Evolutionary conservation across 2,329 filamentous ascomycete genomes (phyloP).

Genomic region (Cladobotryum protrusum): DNA sequence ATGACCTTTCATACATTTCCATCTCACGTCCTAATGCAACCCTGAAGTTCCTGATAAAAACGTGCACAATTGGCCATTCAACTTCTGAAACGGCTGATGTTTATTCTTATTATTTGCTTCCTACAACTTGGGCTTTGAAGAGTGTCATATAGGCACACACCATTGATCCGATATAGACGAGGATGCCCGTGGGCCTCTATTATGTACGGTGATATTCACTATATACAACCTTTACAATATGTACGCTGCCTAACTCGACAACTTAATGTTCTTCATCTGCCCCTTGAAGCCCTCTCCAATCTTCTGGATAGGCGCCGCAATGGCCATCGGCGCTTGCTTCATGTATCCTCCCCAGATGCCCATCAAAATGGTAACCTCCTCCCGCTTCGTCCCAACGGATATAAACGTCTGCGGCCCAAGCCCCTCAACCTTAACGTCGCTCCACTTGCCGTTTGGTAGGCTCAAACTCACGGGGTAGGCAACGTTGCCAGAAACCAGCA

Average conservation of each 20-base stretch:
- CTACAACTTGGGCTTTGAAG: no score
- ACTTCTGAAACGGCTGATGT: no score
- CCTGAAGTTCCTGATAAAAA: no score
- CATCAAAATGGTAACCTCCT: slow-evolving; percentile 12
- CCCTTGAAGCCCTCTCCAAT: slow-evolving; percentile 9
- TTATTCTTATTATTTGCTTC: no score
- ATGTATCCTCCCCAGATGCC: slow-evolving; percentile 12
- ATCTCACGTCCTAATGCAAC: no score
- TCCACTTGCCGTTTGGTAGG: slow-evolving; percentile 11
- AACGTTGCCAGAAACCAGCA: slow-evolving; percentile 10
- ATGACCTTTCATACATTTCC: no score
- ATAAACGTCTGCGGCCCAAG: slow-evolving; percentile 9
- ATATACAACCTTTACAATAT: not conserved
- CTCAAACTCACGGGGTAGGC: slow-evolving; percentile 11
- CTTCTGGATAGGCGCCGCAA: slow-evolving; percentile 7
- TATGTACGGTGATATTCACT: no score
- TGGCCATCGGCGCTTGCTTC: slow-evolving; percentile 8
- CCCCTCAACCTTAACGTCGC: slow-evolving; percentile 10
- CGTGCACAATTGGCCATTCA: no score
- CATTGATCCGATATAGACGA: no score
- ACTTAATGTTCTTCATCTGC: slow-evolving; percentile 9
- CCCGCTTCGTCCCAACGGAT: slow-evolving; percentile 2
- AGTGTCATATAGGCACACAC: no score
- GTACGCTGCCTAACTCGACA: slow-evolving; percentile 1
- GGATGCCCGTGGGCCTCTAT: no score